Percentiles rank a stretch among this genome's conserved stretches.
Evolutionary conservation across 2,329 filamentous ascomycete genomes (phyloP).

Genomic region (Cladosporium oxysporum): DNA sequence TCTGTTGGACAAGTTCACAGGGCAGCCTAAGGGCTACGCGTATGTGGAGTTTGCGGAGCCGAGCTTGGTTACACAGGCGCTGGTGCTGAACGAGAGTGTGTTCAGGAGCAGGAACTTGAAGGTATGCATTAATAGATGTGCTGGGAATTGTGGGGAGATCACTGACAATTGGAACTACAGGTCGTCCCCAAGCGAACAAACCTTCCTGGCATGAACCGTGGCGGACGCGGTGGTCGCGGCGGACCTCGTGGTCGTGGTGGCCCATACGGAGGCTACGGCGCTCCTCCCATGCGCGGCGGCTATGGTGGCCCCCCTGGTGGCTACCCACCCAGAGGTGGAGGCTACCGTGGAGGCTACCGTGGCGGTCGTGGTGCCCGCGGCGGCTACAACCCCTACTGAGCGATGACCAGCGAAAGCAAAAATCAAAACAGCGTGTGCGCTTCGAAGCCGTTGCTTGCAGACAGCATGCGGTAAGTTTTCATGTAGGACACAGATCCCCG

Average conservation of each 20-base stretch:
- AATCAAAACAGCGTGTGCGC: background rate
- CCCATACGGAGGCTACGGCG: slow-evolving; percentile 55
- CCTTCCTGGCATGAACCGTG: slow-evolving; percentile 88
- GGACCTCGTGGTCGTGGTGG: slow-evolving; percentile 42
- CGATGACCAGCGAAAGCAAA: background rate
- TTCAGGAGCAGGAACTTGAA: slow-evolving; percentile 96
- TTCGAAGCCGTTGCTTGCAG: background rate
- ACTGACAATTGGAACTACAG: slow-evolving; percentile 47
- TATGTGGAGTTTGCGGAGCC: slow-evolving; percentile 98
- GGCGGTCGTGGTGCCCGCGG: slow-evolving; percentile 37
- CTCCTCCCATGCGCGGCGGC: slow-evolving; percentile 51
- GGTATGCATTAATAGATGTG: slow-evolving; percentile 52
- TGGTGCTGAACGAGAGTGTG: slow-evolving; percentile 93
- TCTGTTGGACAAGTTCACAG: slow-evolving; percentile 95
- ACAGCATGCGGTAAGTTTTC: background rate
- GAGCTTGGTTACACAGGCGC: slow-evolving; percentile 84
- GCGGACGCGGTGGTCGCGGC: slow-evolving; percentile 58
- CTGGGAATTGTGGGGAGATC: background rate
- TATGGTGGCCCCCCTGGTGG: slow-evolving; percentile 30
- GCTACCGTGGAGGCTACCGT: slow-evolving; percentile 43
- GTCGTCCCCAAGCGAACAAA: slow-evolving; percentile 94
- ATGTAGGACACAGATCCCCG: background rate
- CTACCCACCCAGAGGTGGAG: slow-evolving; percentile 41
- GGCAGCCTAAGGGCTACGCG: slow-evolving; percentile 98
- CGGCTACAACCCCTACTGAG: slow-evolving; percentile 42